Conservation (phyloP, 1,139 yeast genomes). For the Suhomyces bribrorum region DNA sequence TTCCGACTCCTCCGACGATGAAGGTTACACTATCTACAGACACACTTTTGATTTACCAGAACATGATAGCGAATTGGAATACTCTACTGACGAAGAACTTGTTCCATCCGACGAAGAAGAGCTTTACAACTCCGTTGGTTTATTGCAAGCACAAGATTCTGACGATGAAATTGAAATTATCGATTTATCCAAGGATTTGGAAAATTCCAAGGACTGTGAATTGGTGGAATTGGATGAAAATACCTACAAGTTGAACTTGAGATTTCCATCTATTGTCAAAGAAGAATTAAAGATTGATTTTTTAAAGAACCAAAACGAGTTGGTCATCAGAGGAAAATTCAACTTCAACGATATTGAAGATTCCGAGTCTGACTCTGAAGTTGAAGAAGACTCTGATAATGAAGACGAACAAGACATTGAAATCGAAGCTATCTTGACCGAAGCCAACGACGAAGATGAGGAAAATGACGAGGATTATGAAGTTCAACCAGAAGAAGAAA, state of each 20-base stretch:
- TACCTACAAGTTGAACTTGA: conserved; percentile 43
- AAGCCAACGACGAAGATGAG: conserved; percentile 10
- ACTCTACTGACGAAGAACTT: conserved; percentile 43
- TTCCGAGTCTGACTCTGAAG: conserved; percentile 23
- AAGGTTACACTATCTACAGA: conserved; percentile 48
- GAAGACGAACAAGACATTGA: conserved; percentile 10
- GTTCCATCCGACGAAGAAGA: conserved; percentile 24
- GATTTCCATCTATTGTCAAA: conserved; percentile 47
- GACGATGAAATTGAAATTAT: conserved; percentile 42
- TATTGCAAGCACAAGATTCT: conserved; percentile 17
- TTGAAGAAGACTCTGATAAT: conserved; percentile 12
- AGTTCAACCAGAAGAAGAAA: conserved; percentile 6
- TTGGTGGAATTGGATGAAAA: conserved; percentile 42
- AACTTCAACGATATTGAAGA: conserved; percentile 29
- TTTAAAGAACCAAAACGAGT: conserved; percentile 45
- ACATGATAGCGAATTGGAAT: conserved; percentile 30
- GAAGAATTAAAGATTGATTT: conserved; percentile 47
- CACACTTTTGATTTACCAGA: conserved; percentile 45
- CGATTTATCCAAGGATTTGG: conserved; percentile 47
- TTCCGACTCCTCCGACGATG: conserved; percentile 33
- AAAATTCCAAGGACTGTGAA: conserved; percentile 49
- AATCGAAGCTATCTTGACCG: conserved; percentile 12
- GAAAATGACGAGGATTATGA: conserved; percentile 14
- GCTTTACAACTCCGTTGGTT: conserved; percentile 7
- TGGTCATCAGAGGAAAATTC: conserved; percentile 45